Conservation (phyloP, 2,329 filamentous ascomycete genomes). For the Monilinia fructigena region DNA sequence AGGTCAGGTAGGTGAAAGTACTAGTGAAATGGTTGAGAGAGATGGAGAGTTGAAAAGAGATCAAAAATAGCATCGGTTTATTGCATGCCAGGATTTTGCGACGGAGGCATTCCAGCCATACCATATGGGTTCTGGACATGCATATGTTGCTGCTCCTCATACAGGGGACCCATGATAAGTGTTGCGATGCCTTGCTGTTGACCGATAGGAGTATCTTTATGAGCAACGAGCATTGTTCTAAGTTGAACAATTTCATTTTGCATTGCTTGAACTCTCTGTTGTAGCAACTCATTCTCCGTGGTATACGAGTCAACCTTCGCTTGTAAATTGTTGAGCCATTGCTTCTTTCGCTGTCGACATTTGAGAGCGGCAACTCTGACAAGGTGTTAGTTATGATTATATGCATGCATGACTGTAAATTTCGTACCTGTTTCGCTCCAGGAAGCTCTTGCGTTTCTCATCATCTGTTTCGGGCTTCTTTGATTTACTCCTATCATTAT, state of each 20-base stretch:
- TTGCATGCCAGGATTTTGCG: constrained; percentile 12
- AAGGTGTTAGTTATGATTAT: constrained; percentile 1
- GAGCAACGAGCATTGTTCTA: constrained; percentile 86
- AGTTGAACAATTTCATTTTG: constrained; percentile 93
- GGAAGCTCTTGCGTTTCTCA: constrained; percentile 96
- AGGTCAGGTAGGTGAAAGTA: background rate
- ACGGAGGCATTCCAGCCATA: constrained; percentile 7
- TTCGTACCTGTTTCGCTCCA: constrained; percentile 87
- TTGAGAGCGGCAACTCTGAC: constrained; percentile 89
- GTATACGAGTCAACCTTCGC: constrained; percentile 92
- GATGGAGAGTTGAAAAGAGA: too few species aligned
- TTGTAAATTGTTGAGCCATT: constrained; percentile 95
- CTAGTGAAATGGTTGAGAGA: background rate
- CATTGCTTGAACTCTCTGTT: constrained; percentile 76
- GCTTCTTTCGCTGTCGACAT: constrained; percentile 97
- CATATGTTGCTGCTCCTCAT: constrained; percentile 3
- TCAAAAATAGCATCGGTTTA: background rate
- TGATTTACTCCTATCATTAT: constrained; percentile 57
- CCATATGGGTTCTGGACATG: constrained; percentile 19
- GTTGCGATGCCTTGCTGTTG: constrained; percentile 68
- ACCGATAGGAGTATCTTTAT: constrained; percentile 94
- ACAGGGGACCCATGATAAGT: background rate
- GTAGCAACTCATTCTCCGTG: constrained; percentile 85
- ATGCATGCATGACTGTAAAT: background rate
- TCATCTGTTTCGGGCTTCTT: constrained; percentile 87